Conservation (phyloP, 1,284 basidiomycete genomes). For the Ceratobasidium sp. region DNA sequence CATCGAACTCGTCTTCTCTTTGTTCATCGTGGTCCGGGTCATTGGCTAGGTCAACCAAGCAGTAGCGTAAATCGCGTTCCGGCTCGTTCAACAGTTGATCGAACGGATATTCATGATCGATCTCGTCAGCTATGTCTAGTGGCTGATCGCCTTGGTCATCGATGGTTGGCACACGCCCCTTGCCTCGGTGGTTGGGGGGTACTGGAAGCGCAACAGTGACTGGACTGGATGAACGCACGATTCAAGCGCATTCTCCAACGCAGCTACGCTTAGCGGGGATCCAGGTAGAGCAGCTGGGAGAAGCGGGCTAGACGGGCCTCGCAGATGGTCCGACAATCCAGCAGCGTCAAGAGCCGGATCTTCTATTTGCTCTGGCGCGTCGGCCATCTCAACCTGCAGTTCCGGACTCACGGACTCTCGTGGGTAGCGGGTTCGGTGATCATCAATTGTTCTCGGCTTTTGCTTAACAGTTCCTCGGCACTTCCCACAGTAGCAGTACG, state of each 20-base stretch:
- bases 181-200: not conserved
- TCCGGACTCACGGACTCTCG: not conserved
- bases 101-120: conserved; percentile 6
- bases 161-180: too few relatives aligned
- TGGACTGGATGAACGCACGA: not conserved
- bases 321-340: not conserved
- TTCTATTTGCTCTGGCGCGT: not conserved
- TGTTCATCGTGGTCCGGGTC: not conserved
- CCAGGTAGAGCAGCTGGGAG: too few relatives aligned
- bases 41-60: not conserved
- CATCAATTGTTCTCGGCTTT: conserved; percentile 7
- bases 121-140: not conserved
- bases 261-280: too few relatives aligned
- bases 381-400: too few relatives aligned
- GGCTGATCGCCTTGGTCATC: not conserved
- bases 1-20: not conserved
- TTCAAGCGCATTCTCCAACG: not conserved
- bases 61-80: not conserved
- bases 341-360: not conserved
- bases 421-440: conserved; percentile 1
- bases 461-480: not conserved
- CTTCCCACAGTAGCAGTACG: too few relatives aligned
- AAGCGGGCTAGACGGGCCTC: too few relatives aligned
- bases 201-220: too few relatives aligned
- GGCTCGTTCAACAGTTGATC: not conserved